Evolutionary conservation across 306 rosid genomes (phyloP).

Genomic region (Cyclanthera cordifolia): DNA sequence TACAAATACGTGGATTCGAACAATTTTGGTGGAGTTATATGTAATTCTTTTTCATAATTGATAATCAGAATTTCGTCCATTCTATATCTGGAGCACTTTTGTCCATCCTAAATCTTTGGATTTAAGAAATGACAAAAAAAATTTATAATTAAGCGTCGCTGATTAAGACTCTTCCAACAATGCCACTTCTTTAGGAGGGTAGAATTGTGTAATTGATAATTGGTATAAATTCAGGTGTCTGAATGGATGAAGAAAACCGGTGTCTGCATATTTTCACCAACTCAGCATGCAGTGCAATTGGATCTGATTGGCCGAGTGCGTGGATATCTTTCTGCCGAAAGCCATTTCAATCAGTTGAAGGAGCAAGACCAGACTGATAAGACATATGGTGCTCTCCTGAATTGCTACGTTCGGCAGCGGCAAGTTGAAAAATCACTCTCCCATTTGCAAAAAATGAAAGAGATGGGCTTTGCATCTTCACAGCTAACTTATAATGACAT

Average conservation of each 20-base stretch:
- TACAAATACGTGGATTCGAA: background rate
- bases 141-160: too few relatives aligned
- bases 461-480: constrained; percentile 52
- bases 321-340: constrained; percentile 48
- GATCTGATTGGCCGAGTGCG: constrained; percentile 64
- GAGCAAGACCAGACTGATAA: constrained; percentile 37
- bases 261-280: constrained; percentile 51
- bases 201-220: background rate
- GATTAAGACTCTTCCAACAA: too few relatives aligned
- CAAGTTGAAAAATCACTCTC: constrained; percentile 42
- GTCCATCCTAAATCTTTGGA: too few relatives aligned
- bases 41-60: background rate
- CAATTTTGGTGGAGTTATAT: background rate
- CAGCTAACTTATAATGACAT: constrained; percentile 60
- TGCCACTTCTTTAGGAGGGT: too few relatives aligned
- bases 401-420: constrained; percentile 68
- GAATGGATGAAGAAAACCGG: constrained; percentile 74
- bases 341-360: constrained; percentile 43
- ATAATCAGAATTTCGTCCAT: too few relatives aligned
- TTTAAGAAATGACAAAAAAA: too few relatives aligned
- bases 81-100: too few relatives aligned
- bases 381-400: constrained; percentile 74
- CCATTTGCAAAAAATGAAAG: constrained; percentile 66
- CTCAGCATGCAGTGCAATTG: constrained; percentile 73
- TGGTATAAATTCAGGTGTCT: constrained; percentile 41